Evolutionary conservation across 2,329 filamentous ascomycete genomes (phyloP).

Genomic region (Pestalotiopsis sp.): DNA sequence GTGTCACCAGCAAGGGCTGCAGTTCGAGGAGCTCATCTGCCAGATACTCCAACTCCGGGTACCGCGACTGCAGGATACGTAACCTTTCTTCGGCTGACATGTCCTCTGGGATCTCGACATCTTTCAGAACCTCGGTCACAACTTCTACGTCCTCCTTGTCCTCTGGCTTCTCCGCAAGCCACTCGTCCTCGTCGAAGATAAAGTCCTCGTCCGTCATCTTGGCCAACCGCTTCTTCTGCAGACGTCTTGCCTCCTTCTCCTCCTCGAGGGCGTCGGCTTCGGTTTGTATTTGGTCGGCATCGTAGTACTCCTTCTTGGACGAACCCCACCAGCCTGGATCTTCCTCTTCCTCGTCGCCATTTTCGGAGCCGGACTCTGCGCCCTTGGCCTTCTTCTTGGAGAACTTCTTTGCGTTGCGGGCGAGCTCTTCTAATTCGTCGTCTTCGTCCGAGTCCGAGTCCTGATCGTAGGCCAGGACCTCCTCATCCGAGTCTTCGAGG

Average conservation of each 20-base stretch:
- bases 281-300: slow-evolving; percentile 68
- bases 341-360: slow-evolving; percentile 53
- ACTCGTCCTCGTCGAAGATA: slow-evolving; percentile 87
- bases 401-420: slow-evolving; percentile 24
- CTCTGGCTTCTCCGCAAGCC: slow-evolving; percentile 64
- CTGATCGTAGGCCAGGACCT: slow-evolving; percentile 55
- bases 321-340: slow-evolving; percentile 81
- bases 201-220: slow-evolving; percentile 93
- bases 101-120: slow-evolving; percentile 78
- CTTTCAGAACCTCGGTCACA: slow-evolving; percentile 86
- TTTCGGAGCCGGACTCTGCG: slow-evolving; percentile 32
- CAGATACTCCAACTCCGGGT: slow-evolving; percentile 90
- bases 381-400: slow-evolving; percentile 27
- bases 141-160: slow-evolving; percentile 51
- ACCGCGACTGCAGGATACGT: slow-evolving; percentile 76
- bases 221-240: slow-evolving; percentile 89
- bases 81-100: slow-evolving; percentile 76
- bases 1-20: slow-evolving; percentile 63
- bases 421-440: slow-evolving; percentile 54
- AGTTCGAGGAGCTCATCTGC: slow-evolving; percentile 78
- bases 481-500: slow-evolving; percentile 64
- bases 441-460: slow-evolving; percentile 40
- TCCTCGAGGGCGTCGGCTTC: slow-evolving; percentile 75
- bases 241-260: slow-evolving; percentile 82
- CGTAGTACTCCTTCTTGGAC: slow-evolving; percentile 88